Evolutionary conservation across 139 green algal genomes (phyloP).

Genomic region (Chlorella sp.): DNA sequence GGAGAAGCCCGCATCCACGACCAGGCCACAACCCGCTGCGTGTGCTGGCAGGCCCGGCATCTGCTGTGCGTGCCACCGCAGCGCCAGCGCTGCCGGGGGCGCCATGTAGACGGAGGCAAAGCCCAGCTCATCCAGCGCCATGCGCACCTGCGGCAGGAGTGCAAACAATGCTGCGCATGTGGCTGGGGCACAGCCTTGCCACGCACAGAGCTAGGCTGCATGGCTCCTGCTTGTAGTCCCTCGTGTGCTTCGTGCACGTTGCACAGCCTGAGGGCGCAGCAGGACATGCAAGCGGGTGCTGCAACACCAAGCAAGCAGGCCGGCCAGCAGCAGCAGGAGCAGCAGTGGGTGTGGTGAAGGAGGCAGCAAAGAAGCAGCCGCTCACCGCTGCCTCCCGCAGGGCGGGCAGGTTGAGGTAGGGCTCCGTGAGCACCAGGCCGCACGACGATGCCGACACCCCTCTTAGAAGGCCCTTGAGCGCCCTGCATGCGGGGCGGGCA

Average conservation of each 20-base stretch:
- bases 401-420: slow-evolving; percentile 83
- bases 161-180: neutral
- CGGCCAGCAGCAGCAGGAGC: too few species aligned
- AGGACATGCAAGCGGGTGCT: too few species aligned
- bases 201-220: too few species aligned
- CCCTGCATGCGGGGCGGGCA: neutral
- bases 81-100: slow-evolving; percentile 66
- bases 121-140: slow-evolving; percentile 87
- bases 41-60: slow-evolving; percentile 48
- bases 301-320: too few species aligned
- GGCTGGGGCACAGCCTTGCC: too few species aligned
- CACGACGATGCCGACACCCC: slow-evolving; percentile 26
- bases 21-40: slow-evolving; percentile 55
- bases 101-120: slow-evolving; percentile 69
- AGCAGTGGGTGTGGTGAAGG: too few species aligned
- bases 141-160: slow-evolving; percentile 39
- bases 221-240: too few species aligned
- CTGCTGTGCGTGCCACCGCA: slow-evolving; percentile 50
- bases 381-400: slow-evolving; percentile 57
- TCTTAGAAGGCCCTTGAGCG: slow-evolving; percentile 41
- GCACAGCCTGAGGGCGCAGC: too few species aligned
- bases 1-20: slow-evolving; percentile 84
- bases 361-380: too few species aligned
- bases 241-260: too few species aligned
- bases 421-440: slow-evolving; percentile 84